Percentiles rank a stretch among this genome's conserved stretches.
phyloP scores from a whole-genome alignment of 768 basidiomycete species.

The Termitomyces sp. region DNA sequence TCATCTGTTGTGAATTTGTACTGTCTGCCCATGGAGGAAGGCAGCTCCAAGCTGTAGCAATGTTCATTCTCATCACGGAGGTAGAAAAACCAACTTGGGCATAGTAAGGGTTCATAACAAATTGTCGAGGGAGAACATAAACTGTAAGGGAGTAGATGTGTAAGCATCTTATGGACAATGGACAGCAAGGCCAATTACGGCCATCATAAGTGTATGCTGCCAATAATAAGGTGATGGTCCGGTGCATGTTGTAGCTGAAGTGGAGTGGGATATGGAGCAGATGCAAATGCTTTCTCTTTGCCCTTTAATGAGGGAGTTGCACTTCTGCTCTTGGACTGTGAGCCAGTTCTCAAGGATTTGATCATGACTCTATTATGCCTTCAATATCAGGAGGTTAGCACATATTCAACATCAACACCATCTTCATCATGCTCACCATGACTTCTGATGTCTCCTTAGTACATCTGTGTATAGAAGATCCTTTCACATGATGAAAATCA shows the following conservation, averaged over 20 bases:
- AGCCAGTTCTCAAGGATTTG: conserved; percentile 43
- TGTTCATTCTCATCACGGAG: conserved; percentile 47
- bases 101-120: conserved; percentile 43
- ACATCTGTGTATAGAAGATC: conserved; percentile 64
- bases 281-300: conserved; percentile 31
- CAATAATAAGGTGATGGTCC: conserved; percentile 64
- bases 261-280: conserved; percentile 30
- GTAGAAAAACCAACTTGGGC: conserved; percentile 49
- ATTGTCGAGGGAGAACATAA: conserved; percentile 38
- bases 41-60: conserved; percentile 38
- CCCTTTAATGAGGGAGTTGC: conserved; percentile 45
- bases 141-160: conserved; percentile 25
- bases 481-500: conserved; percentile 16
- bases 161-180: not conserved
- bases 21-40: conserved; percentile 39
- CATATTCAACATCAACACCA: not conserved
- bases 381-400: conserved; percentile 5
- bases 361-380: conserved; percentile 71
- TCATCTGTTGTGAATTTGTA: conserved; percentile 30
- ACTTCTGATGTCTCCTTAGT: conserved; percentile 76
- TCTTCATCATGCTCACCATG: conserved; percentile 44
- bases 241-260: conserved; percentile 26
- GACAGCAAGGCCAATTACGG: conserved; percentile 23
- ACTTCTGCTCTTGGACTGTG: conserved; percentile 51
- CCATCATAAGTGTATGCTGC: conserved; percentile 54